These are phyloP conservation scores for Mortierella sp. DNA, from an alignment of 371 early-diverging fungal genomes.

Conservation along the genomic window DNA sequence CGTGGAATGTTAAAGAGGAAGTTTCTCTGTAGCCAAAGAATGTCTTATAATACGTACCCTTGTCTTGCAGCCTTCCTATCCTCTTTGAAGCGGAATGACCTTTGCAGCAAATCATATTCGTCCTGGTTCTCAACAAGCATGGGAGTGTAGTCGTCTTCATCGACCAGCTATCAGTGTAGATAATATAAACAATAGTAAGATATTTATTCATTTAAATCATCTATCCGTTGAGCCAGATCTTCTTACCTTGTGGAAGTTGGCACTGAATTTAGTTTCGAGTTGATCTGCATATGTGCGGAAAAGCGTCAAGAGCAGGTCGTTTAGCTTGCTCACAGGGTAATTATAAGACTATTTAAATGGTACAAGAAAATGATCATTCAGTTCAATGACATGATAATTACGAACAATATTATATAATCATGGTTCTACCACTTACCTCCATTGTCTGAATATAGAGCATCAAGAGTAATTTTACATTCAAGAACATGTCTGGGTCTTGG, in stretches of 20 bases:
- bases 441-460: conserved; percentile 90
- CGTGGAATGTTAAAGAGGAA: not conserved
- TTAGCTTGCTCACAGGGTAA: conserved; percentile 77
- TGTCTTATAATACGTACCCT: conserved; percentile 24
- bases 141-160: conserved; percentile 89
- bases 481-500: conserved; percentile 81
- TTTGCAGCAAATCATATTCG: conserved; percentile 66
- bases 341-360: conserved; percentile 68
- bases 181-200: not conserved
- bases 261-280: conserved; percentile 77
- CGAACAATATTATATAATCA: not conserved
- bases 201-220: not conserved
- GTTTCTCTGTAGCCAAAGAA: not conserved
- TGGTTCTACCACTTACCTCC: conserved; percentile 66
- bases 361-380: too few relatives aligned
- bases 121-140: conserved; percentile 79
- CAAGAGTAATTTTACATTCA: conserved; percentile 80
- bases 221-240: too few relatives aligned
- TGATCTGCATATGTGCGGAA: conserved; percentile 88
- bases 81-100: conserved; percentile 61
- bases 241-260: conserved; percentile 76
- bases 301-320: conserved; percentile 80
- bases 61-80: conserved; percentile 52
- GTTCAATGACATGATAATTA: not conserved
- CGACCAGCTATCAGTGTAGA: conserved; percentile 71